Evolutionary conservation across 768 basidiomycete genomes (phyloP), one percentile per base, ranked within the genome.

Genomic region (Crassisporium funariophilum): DNA sequence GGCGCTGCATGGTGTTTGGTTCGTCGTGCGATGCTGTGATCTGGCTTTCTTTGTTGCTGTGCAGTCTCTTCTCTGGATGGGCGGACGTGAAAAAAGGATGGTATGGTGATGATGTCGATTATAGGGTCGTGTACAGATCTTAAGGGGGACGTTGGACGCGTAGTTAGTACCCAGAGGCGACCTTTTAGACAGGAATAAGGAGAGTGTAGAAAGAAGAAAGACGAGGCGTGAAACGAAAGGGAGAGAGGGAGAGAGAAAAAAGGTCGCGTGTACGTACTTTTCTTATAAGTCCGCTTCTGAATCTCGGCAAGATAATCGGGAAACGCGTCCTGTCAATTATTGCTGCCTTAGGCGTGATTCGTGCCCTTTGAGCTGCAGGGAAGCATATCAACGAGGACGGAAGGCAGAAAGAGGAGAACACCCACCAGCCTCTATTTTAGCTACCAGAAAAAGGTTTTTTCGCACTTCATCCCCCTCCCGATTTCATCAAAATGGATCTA

Each of bases 1-100:
- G 61, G 51, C 62, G 61, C 39, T 62, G 64, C 67, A 68, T 69
- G 38, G 46, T 37, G 25, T n/a, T n/a, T n/a, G n/a, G 29, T 10
- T 31, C 29, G 29, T 31, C n/a, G 29, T 31, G 29, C n/a, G n/a
- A n/a, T n/a, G n/a, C n/a, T n/a, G n/a, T n/a, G n/a, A n/a, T n/a
- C n/a, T n/a, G n/a, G n/a, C n/a, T n/a, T n/a, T n/a, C n/a, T n/a
- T n/a, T n/a, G n/a, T n/a, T n/a, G n/a, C n/a, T n/a, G n/a, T n/a
- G n/a, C n/a, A n/a, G n/a, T n/a, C n/a, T n/a, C n/a, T n/a, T n/a
- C n/a, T n/a, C n/a, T n/a, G 21, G 22, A 16, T 16, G 36, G 29
- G 19, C 43, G 36, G n/a, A 24, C 4, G 15, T 35, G 33, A 23
- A 10, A 41, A 35, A 44, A 40, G 25, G 27, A 29, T 21, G 40